phyloP scores from a whole-genome alignment of 805 yeast species.

The Maudiozyma serrabonitensis region DNA sequence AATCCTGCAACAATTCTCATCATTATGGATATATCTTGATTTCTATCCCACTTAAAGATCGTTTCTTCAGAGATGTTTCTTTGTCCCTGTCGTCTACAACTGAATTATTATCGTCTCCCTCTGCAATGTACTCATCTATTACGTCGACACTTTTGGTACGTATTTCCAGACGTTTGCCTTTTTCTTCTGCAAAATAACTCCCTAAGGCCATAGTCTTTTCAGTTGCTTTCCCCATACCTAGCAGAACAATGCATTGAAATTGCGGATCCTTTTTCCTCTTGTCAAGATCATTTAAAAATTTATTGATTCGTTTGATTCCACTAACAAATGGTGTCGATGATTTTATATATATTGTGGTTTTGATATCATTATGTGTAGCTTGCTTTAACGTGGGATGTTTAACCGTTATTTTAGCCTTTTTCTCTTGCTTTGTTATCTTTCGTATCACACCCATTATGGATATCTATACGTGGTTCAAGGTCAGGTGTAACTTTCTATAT shows the following conservation, averaged over 20 bases:
- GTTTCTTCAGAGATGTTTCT: slow-evolving; percentile 26
- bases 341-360: slow-evolving; percentile 48
- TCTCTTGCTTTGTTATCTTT: neutral
- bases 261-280: slow-evolving; percentile 28
- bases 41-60: slow-evolving; percentile 37
- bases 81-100: slow-evolving; percentile 24
- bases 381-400: slow-evolving; percentile 21
- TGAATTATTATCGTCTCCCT: slow-evolving; percentile 19
- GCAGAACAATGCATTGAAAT: slow-evolving; percentile 40
- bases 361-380: slow-evolving; percentile 35
- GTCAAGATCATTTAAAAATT: slow-evolving; percentile 37
- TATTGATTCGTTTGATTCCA: slow-evolving; percentile 55
- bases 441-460: neutral
- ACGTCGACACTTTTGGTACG: slow-evolving; percentile 58
- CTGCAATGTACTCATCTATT: slow-evolving; percentile 50
- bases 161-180: slow-evolving; percentile 45
- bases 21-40: slow-evolving; percentile 28
- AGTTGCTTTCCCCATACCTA: slow-evolving; percentile 72
- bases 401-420: slow-evolving; percentile 4
- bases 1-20: too few relatives aligned
- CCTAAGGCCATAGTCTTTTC: slow-evolving; percentile 56
- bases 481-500: too few relatives aligned
- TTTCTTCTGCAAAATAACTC: slow-evolving; percentile 43
- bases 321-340: slow-evolving; percentile 62
- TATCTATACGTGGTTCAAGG: neutral